phyloP scores from a whole-genome alignment of 768 basidiomycete genomes.

The Lactarius pseudohatsudake region DNA sequence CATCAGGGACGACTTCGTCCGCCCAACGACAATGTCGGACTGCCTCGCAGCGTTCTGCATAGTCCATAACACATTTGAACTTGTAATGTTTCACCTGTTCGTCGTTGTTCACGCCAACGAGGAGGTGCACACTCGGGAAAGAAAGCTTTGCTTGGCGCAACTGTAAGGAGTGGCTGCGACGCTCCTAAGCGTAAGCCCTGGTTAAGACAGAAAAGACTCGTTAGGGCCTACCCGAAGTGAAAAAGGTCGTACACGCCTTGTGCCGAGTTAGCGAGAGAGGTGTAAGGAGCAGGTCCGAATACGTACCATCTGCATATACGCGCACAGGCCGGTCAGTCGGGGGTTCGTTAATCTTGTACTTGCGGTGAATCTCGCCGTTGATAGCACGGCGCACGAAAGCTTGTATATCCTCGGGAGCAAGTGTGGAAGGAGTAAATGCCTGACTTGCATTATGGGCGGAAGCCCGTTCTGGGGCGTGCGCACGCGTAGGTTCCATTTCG shows the following conservation, averaged over 20 bases:
- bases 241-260: constrained; percentile 95
- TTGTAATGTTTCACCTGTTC: constrained; percentile 79
- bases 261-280: neutral
- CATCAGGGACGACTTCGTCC: constrained; percentile 86
- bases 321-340: constrained; percentile 78
- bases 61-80: constrained; percentile 81
- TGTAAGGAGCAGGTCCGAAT: constrained; percentile 8
- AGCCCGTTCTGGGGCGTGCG: constrained; percentile 28
- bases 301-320: constrained; percentile 90
- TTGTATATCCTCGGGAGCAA: constrained; percentile 78
- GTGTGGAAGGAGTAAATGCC: constrained; percentile 60
- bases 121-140: constrained; percentile 85
- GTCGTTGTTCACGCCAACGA: constrained; percentile 93
- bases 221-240: constrained; percentile 77
- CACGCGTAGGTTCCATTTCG: constrained; percentile 25
- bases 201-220: constrained; percentile 4
- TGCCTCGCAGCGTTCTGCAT: constrained; percentile 86
- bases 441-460: constrained; percentile 30
- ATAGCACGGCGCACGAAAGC: constrained; percentile 75
- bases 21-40: constrained; percentile 98
- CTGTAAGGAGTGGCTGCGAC: constrained; percentile 85
- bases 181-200: constrained; percentile 15
- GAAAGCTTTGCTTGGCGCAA: constrained; percentile 94
- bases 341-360: constrained; percentile 85
- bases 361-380: constrained; percentile 59